Base-by-base conservation (phyloP, 2,329 filamentous ascomycete species). In the Aspergillus sp. region DNA sequence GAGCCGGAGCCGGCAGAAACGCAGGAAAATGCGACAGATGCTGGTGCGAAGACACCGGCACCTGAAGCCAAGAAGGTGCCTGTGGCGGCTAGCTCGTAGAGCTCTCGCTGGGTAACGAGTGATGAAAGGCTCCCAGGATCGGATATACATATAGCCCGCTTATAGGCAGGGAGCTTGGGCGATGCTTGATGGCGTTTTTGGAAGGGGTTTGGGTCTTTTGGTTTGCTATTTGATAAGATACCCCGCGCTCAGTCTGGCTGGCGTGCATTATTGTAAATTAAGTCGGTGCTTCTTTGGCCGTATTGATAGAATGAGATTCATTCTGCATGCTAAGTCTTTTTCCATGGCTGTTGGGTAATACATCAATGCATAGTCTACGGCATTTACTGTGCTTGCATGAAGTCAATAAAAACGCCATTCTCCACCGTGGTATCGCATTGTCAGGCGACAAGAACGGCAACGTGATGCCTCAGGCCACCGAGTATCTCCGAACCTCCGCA, bases 191-290 rank as follows among this genome's bases (percentile, higher is more conserved):
- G 62, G 59, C 53, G 36, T 56, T 56, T 57, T 10, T 45, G 38
- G 39, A 45, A 28, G 5, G 9, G 43, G 15, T 53, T 19, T 57
- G 23, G 45, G 21, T 30, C 25, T 19, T 64, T 65, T 59, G 67
- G 58, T 65, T 45, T 55, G 43, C 51, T 70, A 62, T 66, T 65
- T 30, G 65, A 69, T 62, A 69, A 73, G 71, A 74, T 74, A 74
- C 70, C 69, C 70, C 67, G 55, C 55, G 53, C 38, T 54, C 49
- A 54, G 30, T 38, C 32, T 43, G 15, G 4, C 41, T 36, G 41
- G 50, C 41, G 43, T 54, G 49, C 25, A 58, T 47, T 43, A 43
- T 43, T 53, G 49, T 15, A 53, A 25, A 30, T 48, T 52, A 8
- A 30, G 19, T 32, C 21, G 50, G 47, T 23, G 47, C 54, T 39